A percentile compares a stretch with the other conserved stretches of the same genome.
Conservation (phyloP, 495 filamentous ascomycete species). For the Penicillium robsamsonii region DNA sequence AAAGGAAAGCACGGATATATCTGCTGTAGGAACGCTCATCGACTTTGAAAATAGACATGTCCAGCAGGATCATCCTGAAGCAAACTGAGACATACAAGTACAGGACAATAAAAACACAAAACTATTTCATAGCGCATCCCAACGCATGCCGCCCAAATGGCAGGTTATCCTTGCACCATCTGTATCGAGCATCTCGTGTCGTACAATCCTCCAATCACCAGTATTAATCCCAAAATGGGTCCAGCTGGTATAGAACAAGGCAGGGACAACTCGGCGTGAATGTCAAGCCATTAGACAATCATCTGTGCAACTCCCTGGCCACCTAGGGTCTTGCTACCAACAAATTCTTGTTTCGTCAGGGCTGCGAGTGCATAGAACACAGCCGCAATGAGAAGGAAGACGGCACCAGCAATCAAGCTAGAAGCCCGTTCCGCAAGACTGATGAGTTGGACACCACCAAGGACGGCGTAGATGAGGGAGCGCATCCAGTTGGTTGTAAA, state of each 20-base stretch:
- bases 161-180: constrained; percentile 13
- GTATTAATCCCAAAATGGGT: constrained; percentile 1
- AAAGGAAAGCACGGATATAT: constrained; percentile 17
- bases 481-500: constrained; percentile 97
- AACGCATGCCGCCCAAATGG: constrained; percentile 21
- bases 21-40: constrained; percentile 13
- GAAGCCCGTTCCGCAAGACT: constrained; percentile 59
- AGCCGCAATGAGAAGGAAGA: constrained; percentile 73
- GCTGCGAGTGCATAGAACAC: constrained; percentile 82
- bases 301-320: constrained; percentile 95
- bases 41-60: constrained; percentile 11
- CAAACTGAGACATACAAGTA: constrained; percentile 28
- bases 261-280: constrained; percentile 4
- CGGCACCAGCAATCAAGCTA: constrained; percentile 80
- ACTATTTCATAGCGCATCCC: constrained; percentile 29
- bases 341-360: constrained; percentile 88
- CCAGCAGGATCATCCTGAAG: constrained; percentile 9
- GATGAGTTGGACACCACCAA: constrained; percentile 81
- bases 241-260: not conserved
- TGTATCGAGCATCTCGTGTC: constrained; percentile 28
- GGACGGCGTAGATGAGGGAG: constrained; percentile 79
- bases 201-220: constrained; percentile 7
- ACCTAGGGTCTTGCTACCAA: constrained; percentile 94
- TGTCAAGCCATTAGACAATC: constrained; percentile 71
- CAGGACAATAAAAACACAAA: constrained; percentile 21